Evolutionary conservation across 495 filamentous ascomycete genomes (phyloP).

Genomic region (Amphirosellinia nigrospora): DNA sequence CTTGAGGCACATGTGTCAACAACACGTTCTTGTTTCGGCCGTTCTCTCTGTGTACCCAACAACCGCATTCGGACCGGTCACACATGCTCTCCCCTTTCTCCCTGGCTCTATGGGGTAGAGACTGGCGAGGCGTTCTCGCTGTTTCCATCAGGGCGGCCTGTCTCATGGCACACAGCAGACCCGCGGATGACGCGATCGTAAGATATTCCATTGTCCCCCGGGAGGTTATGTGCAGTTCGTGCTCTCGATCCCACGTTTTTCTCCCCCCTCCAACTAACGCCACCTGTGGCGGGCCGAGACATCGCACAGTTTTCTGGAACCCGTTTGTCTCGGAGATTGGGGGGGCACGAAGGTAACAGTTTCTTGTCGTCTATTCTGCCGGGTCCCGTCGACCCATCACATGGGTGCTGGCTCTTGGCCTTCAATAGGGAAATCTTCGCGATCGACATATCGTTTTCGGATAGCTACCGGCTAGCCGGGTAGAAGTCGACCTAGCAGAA

Average conservation of each 20-base stretch:
- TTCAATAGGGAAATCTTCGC: conserved; percentile 39
- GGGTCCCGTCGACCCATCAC: conserved; percentile 34
- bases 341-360: background rate
- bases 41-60: conserved; percentile 18
- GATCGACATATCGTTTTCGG: conserved; percentile 20
- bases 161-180: conserved; percentile 20
- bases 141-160: background rate
- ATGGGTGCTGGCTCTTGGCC: conserved; percentile 40
- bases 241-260: conserved; percentile 25
- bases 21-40: conserved; percentile 9
- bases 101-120: conserved; percentile 12
- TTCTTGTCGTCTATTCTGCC: conserved; percentile 24
- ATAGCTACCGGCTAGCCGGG: background rate
- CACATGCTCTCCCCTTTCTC: conserved; percentile 2
- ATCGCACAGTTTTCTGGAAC: conserved; percentile 4
- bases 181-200: conserved; percentile 19
- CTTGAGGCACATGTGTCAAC: conserved; percentile 1
- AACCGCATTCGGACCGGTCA: conserved; percentile 6
- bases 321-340: conserved; percentile 21
- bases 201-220: conserved; percentile 12
- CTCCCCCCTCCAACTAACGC: background rate
- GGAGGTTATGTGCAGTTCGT: conserved; percentile 16
- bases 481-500: background rate
- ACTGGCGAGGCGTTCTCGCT: conserved; percentile 23
- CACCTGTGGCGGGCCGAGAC: conserved; percentile 24